Evolutionary conservation across 768 basidiomycete species (phyloP), one percentile per base, ranked within the genome.

Genomic region (Saitozyma podzolica): DNA sequence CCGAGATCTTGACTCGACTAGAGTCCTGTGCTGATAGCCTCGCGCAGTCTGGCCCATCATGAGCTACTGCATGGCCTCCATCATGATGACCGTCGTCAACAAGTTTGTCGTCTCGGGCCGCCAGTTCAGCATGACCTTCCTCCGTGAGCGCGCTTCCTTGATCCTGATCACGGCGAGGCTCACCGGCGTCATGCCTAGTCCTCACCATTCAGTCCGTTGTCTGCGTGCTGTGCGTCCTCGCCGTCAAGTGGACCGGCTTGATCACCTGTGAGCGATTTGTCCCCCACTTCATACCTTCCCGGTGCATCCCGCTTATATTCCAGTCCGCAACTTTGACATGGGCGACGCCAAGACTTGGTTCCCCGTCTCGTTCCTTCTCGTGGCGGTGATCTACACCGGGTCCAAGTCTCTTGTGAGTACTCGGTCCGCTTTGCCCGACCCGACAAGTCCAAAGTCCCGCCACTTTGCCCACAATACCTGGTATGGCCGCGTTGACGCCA

Each of bases 101-200:
- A 97, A 97, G 90, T 98, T 89, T 69, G 92, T 98, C 60, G 95
- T 98, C 8, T 97, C 94, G 1, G 96, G 96, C 6, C 84, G 84
- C 40, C 80, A 90, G 70, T 99, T 98, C 81, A 91, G 90, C 67
- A 98, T 98, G 96, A 98, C 90, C 68, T 98, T 98, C 76, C 83
- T 98, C 50, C 85, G 74, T 76, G 61, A 70, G 74, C 56, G 37
- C 17, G 29, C 29, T 29, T 29, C 29, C 5, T 5, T 29, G 29
- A 29, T 43, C 16, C 50, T 50, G 13, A 47, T 17, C 11, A 6
- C 2, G 45, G 3, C 13, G 45, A 47, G 13, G n/a, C 45, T 13
- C n/a, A 13, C 45, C 45, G 45, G 6, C 13, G 45, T 11, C 45
- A 47, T 11, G 2, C 11, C 6, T 47, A 76, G 74, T 99, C 47